These are phyloP conservation scores for Tolypocladium endophyticum DNA, from an alignment of 2,329 filamentous ascomycete genomes.

Conservation along the genomic window DNA sequence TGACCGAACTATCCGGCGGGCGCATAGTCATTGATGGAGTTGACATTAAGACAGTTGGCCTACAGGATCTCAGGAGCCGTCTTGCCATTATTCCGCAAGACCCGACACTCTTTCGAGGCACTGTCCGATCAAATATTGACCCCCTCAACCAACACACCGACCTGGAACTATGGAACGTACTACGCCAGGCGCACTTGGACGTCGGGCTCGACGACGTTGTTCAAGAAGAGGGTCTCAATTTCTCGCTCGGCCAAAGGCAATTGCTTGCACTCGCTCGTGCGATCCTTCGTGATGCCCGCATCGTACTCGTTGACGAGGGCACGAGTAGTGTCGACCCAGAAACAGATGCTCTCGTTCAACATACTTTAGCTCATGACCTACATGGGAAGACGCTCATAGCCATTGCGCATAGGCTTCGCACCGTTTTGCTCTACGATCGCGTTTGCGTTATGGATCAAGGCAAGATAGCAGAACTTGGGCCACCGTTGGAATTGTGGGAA, in stretches of 20 bases:
- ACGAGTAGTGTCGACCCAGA: conserved; percentile 92
- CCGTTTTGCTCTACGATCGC: conserved; percentile 87
- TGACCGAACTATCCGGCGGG: conserved; percentile 55
- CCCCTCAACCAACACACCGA: conserved; percentile 72
- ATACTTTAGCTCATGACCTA: conserved; percentile 77
- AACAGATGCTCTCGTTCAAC: conserved; percentile 90
- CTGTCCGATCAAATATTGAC: conserved; percentile 68
- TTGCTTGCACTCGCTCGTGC: conserved; percentile 90
- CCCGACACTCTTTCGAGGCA: conserved; percentile 72
- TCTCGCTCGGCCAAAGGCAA: conserved; percentile 88
- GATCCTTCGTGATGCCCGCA: conserved; percentile 74
- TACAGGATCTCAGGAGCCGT: conserved; percentile 64
- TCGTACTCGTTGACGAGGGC: conserved; percentile 95
- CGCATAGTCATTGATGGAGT: conserved; percentile 55
- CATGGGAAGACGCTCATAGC: conserved; percentile 78
- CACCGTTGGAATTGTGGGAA: conserved; percentile 63
- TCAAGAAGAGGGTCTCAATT: conserved; percentile 92
- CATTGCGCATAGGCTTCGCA: conserved; percentile 85
- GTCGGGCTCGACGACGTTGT: conserved; percentile 77
- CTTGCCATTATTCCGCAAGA: conserved; percentile 79
- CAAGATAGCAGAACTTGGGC: conserved; percentile 74
- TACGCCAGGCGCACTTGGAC: conserved; percentile 67
- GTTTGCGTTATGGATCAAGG: conserved; percentile 96
- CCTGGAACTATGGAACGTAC: conserved; percentile 64
- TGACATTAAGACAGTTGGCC: conserved; percentile 61